These are phyloP conservation scores for Mrakia frigida DNA, from an alignment of 768 basidiomycete species.

Conservation along the genomic window DNA sequence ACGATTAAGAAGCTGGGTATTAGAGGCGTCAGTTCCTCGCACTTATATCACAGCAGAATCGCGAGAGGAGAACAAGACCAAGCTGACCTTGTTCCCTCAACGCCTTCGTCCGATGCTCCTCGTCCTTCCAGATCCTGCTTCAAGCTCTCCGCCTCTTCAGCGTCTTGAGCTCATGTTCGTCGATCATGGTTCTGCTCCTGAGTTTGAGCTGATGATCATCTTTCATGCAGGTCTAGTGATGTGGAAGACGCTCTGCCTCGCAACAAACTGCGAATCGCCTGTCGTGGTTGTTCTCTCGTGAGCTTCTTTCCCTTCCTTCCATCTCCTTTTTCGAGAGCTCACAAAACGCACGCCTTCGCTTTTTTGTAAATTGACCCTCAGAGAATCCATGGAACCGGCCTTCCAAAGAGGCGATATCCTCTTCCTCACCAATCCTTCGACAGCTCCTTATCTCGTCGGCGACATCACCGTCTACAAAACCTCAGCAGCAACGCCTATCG, in stretches of 20 bases:
- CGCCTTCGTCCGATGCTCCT: slow-evolving; percentile 43
- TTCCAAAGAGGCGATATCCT: slow-evolving; percentile 70
- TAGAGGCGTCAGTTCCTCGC: slow-evolving; percentile 40
- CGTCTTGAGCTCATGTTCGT: not conserved
- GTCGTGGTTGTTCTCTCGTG: slow-evolving; percentile 95
- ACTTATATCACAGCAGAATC: not conserved
- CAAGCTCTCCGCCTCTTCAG: slow-evolving; percentile 68
- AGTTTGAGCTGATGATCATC: slow-evolving; percentile 45
- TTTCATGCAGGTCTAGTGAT: slow-evolving; percentile 71
- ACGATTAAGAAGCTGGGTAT: slow-evolving; percentile 42
- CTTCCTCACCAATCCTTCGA: slow-evolving; percentile 81
- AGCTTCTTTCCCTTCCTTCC: slow-evolving; percentile 35
- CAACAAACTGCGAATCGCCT: slow-evolving; percentile 89
- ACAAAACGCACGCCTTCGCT: not conserved
- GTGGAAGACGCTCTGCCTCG: slow-evolving; percentile 86
- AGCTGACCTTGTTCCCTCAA: not conserved
- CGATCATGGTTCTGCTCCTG: too few relatives aligned
- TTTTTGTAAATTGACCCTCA: slow-evolving; percentile 39
- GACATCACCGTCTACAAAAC: slow-evolving; percentile 98
- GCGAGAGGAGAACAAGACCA: not conserved
- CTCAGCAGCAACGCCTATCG: slow-evolving; percentile 88
- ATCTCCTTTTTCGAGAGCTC: not conserved
- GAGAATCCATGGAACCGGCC: slow-evolving; percentile 77
- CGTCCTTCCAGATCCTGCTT: slow-evolving; percentile 51
- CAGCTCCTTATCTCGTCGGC: slow-evolving; percentile 66